phyloP scores from a whole-genome alignment of 345 rosid genomes.

The Syzygium jambos region DNA sequence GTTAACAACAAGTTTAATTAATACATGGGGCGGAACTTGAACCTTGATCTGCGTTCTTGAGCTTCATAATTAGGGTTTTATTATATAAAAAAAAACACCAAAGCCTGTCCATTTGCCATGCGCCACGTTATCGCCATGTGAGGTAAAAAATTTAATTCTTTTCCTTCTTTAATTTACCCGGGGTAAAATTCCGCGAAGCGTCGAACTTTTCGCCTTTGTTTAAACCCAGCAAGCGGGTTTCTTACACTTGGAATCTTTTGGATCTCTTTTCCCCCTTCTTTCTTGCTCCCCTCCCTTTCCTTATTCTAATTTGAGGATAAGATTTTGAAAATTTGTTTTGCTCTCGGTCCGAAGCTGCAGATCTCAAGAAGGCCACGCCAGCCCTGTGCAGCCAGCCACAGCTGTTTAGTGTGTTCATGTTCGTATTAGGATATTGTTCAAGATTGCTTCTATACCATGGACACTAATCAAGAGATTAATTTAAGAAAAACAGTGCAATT shows the following conservation, averaged over 20 bases:
- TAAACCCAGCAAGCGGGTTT: neutral
- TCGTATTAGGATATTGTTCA: neutral
- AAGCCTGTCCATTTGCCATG: neutral
- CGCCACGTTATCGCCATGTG: neutral
- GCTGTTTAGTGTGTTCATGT: neutral
- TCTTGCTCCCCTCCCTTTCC: neutral
- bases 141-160: neutral
- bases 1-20: neutral
- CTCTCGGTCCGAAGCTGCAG: neutral
- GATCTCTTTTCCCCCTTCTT: neutral
- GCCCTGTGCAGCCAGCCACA: neutral
- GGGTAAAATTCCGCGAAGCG: neutral
- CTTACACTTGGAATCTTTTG: neutral
- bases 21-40: neutral
- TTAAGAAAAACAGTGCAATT: neutral
- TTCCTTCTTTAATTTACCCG: neutral
- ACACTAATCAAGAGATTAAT: neutral
- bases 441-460: neutral
- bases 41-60: conserved; percentile 6
- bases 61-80: neutral
- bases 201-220: neutral
- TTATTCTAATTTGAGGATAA: neutral
- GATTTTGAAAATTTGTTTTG: neutral
- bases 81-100: too few relatives aligned
- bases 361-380: neutral